These are phyloP conservation scores for Ramaria sp. DNA, from an alignment of 768 basidiomycete species.

Conservation along the genomic window DNA sequence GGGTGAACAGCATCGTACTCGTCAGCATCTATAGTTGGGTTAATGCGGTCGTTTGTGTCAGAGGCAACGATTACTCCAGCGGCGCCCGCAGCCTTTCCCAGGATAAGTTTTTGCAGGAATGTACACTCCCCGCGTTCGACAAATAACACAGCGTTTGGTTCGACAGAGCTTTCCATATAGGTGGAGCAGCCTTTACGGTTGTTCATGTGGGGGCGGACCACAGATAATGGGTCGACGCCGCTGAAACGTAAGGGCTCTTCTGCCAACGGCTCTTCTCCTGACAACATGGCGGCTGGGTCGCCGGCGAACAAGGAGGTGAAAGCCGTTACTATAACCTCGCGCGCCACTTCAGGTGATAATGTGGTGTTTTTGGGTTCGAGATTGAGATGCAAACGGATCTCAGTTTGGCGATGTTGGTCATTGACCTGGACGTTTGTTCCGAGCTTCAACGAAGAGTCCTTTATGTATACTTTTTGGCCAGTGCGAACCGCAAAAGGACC, in stretches of 20 bases:
- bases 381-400: conserved; percentile 51
- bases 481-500: conserved; percentile 71
- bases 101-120: conserved; percentile 72
- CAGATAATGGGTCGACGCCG: conserved; percentile 38
- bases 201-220: conserved; percentile 33
- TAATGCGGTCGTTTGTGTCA: conserved; percentile 45
- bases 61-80: conserved; percentile 70
- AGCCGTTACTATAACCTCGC: conserved; percentile 43
- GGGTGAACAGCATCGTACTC: conserved; percentile 50
- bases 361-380: conserved; percentile 39
- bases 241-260: conserved; percentile 31
- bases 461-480: conserved; percentile 77
- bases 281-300: conserved; percentile 30
- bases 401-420: conserved; percentile 23
- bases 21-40: conserved; percentile 49
- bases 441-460: conserved; percentile 42
- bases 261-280: conserved; percentile 11
- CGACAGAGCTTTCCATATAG: conserved; percentile 34
- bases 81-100: conserved; percentile 61
- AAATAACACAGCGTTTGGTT: conserved; percentile 38
- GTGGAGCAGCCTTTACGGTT: conserved; percentile 53
- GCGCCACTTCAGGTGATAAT: conserved; percentile 26
- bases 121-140: conserved; percentile 75
- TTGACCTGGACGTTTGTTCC: conserved; percentile 18
- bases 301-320: conserved; percentile 65